Conservation (phyloP, 2,329 filamentous ascomycete genomes). For the Exophiala sp. region DNA sequence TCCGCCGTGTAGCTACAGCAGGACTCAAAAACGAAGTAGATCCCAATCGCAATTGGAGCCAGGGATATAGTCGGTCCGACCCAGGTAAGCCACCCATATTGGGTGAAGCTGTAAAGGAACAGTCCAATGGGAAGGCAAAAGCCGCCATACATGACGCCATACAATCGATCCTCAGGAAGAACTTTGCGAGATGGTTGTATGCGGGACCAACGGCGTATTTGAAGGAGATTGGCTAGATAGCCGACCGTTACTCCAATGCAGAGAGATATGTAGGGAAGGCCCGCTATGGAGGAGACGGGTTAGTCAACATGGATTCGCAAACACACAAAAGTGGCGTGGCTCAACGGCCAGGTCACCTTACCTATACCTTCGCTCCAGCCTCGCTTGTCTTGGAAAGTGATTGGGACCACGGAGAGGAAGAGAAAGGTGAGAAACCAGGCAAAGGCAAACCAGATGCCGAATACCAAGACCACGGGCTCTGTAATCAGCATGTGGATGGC, state of each 20-base stretch:
- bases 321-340: background rate
- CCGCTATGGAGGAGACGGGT: constrained; percentile 25
- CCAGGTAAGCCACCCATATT: constrained; percentile 50
- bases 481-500: constrained; percentile 49
- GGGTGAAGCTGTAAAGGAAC: constrained; percentile 55
- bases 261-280: constrained; percentile 52
- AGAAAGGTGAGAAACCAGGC: constrained; percentile 55
- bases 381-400: constrained; percentile 51
- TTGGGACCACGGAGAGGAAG: constrained; percentile 51
- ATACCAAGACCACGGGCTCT: constrained; percentile 50
- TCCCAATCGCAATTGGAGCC: constrained; percentile 50
- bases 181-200: constrained; percentile 38
- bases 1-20: background rate
- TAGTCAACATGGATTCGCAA: background rate
- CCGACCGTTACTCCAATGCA: constrained; percentile 48
- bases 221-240: constrained; percentile 48
- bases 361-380: constrained; percentile 50
- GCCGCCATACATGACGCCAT: constrained; percentile 49
- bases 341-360: background rate
- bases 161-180: constrained; percentile 47
- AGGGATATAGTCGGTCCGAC: constrained; percentile 50
- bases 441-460: constrained; percentile 52
- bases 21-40: constrained; percentile 42
- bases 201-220: constrained; percentile 50
- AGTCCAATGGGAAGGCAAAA: constrained; percentile 48